Evolutionary conservation across 1,284 basidiomycete species (phyloP), one percentile per base, ranked within the genome.

Genomic region (Cystobasidiaceae sp.): DNA sequence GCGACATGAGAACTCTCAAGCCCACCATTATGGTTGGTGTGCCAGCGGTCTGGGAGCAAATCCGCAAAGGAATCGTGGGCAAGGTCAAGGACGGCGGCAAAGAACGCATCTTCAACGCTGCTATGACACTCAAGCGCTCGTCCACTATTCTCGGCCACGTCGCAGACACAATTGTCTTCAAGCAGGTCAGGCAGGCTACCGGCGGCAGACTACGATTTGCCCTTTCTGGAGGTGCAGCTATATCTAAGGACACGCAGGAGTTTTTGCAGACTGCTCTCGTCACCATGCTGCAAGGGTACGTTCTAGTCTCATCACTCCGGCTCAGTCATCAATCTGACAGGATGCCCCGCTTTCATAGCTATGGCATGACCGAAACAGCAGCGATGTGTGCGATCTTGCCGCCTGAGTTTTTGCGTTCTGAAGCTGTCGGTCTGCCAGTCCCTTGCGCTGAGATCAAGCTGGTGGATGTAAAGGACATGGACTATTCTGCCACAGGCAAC

Each of bases 11-110:
- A 66, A 83, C 86, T 27, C 89, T 94, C 80, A 80, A 82, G 59
- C 94, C 93, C 0, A 82, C 84, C 33, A 85, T 94, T 77, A 88
- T 97, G 82, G 84, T 90, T 49, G 93, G 91, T 67, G 93, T 97
- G 0, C 93, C 93, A 2, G 89, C 90, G 1, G 78, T 80, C 2
- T 80, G 78, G 78, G 79, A 80, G 71, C 74, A 77, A 44, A 96
- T 93, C 71, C 86, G 93, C 67, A 97, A 97, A 79, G 93, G 92
- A 34, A 94, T 97, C 75, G 72, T 92, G 17, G 75, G 80, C 72
- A 93, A 93, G 78, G 78, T 82, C 62, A 84, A 89, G 67, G 73
- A 81, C 1, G 80, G 85, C 1, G 86, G 90, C 13, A 89, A 84
- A 81, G 87, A 87, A 79, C 81, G 75, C 49, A 72, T 91, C 23